Evolutionary conservation across 1,284 basidiomycete genomes (phyloP), one percentile per base, ranked within the genome.

Genomic region (Volvariella volvacea): DNA sequence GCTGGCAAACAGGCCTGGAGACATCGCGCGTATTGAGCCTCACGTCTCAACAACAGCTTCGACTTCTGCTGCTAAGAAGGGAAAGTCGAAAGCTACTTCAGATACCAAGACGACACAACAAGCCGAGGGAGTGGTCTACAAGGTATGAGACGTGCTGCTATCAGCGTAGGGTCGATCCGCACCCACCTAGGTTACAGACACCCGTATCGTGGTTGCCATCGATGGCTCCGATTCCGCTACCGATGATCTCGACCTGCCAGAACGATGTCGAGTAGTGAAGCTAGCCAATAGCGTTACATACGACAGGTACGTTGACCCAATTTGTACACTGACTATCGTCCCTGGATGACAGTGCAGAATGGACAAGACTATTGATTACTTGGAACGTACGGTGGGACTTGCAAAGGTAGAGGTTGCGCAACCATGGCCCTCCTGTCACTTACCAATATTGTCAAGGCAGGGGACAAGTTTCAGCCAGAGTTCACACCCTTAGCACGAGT

Each of bases 271-370:
- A 12, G 65, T 95, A 48, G 65, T 96, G 43, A 96, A 96, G 61
- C 73, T 96, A 1, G 93, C 91, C 3, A 96, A 96, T 55, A 91
- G 84, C 41, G 82, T 88, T 8, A 96, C 94, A 0, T 94, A 88
- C 58, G 92, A 96, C 56, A 77, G 93, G 88, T 85, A 56, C 38
- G 56, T 33, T 19, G 20, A 7, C 45, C 25, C 10, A 12, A 20
- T 3, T 34, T 30, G 19, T 22, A 16, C 14, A 34, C 9, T 46
- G 12, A 28, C 14, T 32, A 17, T 8, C 19, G 16, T 32, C 22
- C 43, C 21, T 41, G 14, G 45, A 17, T 25, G 39, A 9, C 15
- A 39, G 48, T n/a, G 6, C 46, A 90, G 89, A 48, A 93, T 93
- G 91, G 86, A 88, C 44, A 81, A 81, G 48, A 81, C 87, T 0